A percentile compares a stretch with the other conserved stretches of the same genome.
These are phyloP conservation scores for Russula compacta DNA, from an alignment of 768 basidiomycete genomes.

Conservation along the genomic window DNA sequence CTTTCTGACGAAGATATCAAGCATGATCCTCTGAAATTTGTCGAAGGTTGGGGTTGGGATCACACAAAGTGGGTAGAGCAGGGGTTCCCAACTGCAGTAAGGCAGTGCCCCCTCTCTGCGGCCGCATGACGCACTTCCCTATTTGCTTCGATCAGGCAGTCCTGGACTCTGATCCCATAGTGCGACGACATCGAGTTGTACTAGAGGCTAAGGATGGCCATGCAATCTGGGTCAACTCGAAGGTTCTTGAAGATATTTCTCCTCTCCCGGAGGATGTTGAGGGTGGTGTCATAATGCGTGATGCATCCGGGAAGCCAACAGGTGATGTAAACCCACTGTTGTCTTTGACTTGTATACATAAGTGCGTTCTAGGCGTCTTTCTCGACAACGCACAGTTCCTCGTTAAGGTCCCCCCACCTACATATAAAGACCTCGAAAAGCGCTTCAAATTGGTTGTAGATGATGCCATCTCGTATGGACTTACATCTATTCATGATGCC, in stretches of 20 bases:
- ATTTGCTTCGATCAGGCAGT: conserved; percentile 40
- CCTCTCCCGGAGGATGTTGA: conserved; percentile 63
- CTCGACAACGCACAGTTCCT: conserved; percentile 84
- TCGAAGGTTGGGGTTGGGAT: conserved; percentile 87
- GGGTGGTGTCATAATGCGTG: conserved; percentile 73
- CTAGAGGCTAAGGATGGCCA: conserved; percentile 85
- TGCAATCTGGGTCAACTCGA: conserved; percentile 76
- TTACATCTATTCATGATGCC: conserved; percentile 86
- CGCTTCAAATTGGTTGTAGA: conserved; percentile 53
- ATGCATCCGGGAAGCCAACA: conserved; percentile 56
- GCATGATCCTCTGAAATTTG: conserved; percentile 47
- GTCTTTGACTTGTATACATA: neutral
- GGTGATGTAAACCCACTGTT: conserved; percentile 34
- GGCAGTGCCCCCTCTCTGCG: conserved; percentile 20
- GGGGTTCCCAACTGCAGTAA: conserved; percentile 61
- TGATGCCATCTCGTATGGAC: conserved; percentile 60
- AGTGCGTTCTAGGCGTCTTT: conserved; percentile 45
- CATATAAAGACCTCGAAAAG: conserved; percentile 51
- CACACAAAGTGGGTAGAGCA: conserved; percentile 64
- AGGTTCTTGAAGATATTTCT: conserved; percentile 45
- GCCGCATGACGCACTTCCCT: neutral
- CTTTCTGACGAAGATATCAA: conserved; percentile 46
- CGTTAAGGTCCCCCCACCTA: conserved; percentile 52
- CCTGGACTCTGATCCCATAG: conserved; percentile 59
- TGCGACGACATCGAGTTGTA: conserved; percentile 61